Evolutionary conservation across 1,139 yeast genomes (phyloP), one percentile per base, ranked within the genome.

Genomic region (Hyphopichia wangnamkhiaoensis): DNA sequence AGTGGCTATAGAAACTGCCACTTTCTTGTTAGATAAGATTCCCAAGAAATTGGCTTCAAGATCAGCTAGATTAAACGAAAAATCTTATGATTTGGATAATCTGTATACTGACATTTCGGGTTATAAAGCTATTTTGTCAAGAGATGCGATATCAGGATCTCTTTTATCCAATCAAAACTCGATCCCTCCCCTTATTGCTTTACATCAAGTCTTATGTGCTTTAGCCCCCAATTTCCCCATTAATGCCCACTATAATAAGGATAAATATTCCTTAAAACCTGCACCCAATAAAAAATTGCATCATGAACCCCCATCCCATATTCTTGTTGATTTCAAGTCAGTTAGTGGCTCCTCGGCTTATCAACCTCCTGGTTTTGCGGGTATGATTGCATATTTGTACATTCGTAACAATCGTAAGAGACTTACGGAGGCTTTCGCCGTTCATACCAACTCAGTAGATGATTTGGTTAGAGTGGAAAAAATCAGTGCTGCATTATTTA

Each of bases 401-500:
- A 65, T 89, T 50, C 72, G 95, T 56, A 84, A 83, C 46, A 71
- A 78, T 28, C 75, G 75, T 38, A 77, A 73, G 50, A 72, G 88
- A 50, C 68, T 89, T 43, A 85, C 96, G 0, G 96, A 89, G 63
- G 84, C 95, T 0, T 87, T 84, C 65, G 80, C 86, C 8, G 81
- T 87, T 34, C 80, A 79, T 46, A 78, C 89, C 34, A 64, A 71
- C 45, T 71, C 79, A 3, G 80, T 82, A 1, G 74, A 72, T 41
- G 83, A 82, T 42, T 75, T 80, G 39, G 74, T 80, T 15, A 68
- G 82, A 40, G 74, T 79, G 38, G 90, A 85, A 46, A 79, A 80
- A 47, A 71, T 84, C 34, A 80, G 91, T 39, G 90, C 94, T 19
- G 94, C 94, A 2, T 67, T 89, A 41, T 89, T 88, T 61, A 77